Conservation (phyloP, 768 basidiomycete species). For the Pholiota molesta region DNA sequence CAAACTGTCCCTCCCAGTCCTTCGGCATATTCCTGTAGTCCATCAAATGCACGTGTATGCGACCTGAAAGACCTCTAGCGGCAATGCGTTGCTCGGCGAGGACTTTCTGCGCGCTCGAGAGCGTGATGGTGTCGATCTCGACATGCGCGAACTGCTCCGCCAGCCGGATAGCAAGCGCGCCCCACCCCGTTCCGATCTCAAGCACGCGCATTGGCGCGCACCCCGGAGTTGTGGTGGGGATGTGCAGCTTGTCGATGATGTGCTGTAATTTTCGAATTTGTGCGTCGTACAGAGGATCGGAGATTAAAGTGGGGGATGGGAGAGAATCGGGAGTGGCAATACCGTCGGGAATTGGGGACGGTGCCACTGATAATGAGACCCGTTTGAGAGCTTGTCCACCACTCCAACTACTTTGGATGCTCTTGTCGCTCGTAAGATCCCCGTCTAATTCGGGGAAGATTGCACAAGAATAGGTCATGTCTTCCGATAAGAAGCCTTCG, state of each 20-base stretch:
- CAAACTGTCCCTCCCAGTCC: constrained; percentile 67
- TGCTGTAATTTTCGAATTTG: constrained; percentile 66
- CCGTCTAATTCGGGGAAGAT: constrained; percentile 69
- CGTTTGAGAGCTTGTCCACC: constrained; percentile 39
- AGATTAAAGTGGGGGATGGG: background rate
- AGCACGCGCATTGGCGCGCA: constrained; percentile 54
- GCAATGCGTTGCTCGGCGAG: constrained; percentile 60
- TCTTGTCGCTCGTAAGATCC: constrained; percentile 39
- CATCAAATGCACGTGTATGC: constrained; percentile 72
- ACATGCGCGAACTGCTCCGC: constrained; percentile 56
- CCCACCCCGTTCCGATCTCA: constrained; percentile 84
- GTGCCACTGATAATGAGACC: constrained; percentile 18
- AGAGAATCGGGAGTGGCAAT: background rate
- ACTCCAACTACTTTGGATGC: constrained; percentile 33
- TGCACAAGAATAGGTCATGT: constrained; percentile 81
- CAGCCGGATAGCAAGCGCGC: constrained; percentile 67
- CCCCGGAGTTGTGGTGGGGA: constrained; percentile 35
- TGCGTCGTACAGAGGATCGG: constrained; percentile 43
- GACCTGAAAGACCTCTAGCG: constrained; percentile 49
- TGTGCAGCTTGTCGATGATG: constrained; percentile 66
- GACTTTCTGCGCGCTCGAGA: constrained; percentile 65
- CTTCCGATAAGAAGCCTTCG: constrained; percentile 58
- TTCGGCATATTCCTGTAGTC: constrained; percentile 69
- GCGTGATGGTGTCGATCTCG: constrained; percentile 71
- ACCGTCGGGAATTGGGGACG: constrained; percentile 18